A percentile compares a stretch with the other conserved stretches of the same genome.
These are phyloP conservation scores for Scenedesmus sp. DNA, from an alignment of 163 green algal species.

Conservation along the genomic window DNA sequence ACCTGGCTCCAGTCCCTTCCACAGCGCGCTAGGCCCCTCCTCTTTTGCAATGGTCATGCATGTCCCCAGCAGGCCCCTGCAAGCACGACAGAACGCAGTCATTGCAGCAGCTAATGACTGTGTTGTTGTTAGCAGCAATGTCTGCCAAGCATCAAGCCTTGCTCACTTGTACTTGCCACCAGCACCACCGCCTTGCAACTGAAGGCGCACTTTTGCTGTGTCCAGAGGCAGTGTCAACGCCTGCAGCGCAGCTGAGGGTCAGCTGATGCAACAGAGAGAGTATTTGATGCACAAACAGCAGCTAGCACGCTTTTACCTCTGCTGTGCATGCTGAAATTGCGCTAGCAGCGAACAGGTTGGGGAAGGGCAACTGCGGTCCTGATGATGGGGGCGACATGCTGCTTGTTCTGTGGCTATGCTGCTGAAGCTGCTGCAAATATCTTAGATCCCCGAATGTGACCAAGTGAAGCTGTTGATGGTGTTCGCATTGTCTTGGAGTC, in stretches of 20 bases:
- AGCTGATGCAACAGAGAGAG: not conserved
- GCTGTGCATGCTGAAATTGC: slow-evolving; percentile 86
- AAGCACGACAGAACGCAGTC: not conserved
- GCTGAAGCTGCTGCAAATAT: not conserved
- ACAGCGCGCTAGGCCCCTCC: slow-evolving; percentile 91
- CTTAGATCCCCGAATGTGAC: not conserved
- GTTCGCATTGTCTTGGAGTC: not conserved
- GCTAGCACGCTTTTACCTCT: slow-evolving; percentile 59
- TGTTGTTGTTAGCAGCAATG: not conserved
- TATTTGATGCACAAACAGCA: not conserved
- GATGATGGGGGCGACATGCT: slow-evolving; percentile 55
- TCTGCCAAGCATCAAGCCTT: not conserved
- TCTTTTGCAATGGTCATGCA: slow-evolving; percentile 92
- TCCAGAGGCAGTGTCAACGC: slow-evolving; percentile 89
- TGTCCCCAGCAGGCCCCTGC: slow-evolving; percentile 87
- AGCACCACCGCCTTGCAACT: slow-evolving; percentile 83
- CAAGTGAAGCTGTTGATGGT: not conserved
- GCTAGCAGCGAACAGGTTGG: slow-evolving; percentile 74
- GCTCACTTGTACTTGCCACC: slow-evolving; percentile 86
- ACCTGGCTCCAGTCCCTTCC: slow-evolving; percentile 93
- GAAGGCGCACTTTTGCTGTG: slow-evolving; percentile 97
- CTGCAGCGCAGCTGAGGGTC: slow-evolving; percentile 45
- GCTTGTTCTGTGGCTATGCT: not conserved
- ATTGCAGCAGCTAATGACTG: not conserved
- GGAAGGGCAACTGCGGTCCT: slow-evolving; percentile 66